Evolutionary conservation across 1,284 basidiomycete genomes (phyloP).

Genomic region (Ganoderma resinaceum): DNA sequence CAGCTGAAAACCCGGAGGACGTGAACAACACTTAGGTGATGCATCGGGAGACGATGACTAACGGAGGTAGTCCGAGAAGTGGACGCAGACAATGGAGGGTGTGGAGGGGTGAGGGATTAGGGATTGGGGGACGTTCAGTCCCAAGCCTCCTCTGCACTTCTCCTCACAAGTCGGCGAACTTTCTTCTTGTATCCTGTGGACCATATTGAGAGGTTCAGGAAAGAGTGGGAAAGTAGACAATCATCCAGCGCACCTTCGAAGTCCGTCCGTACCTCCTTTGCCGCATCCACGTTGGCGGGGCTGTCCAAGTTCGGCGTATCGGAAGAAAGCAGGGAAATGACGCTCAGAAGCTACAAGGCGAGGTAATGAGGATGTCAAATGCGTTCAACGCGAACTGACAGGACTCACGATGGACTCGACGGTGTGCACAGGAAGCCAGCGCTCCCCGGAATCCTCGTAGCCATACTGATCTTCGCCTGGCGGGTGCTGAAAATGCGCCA

Average conservation of each 20-base stretch:
- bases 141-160: slow-evolving; percentile 87
- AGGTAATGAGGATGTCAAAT: not conserved
- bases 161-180: slow-evolving; percentile 85
- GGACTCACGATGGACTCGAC: slow-evolving; percentile 94
- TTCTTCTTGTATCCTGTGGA: slow-evolving; percentile 86
- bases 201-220: not conserved
- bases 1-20: slow-evolving; percentile 23
- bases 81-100: slow-evolving; percentile 4
- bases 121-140: slow-evolving; percentile 49
- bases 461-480: slow-evolving; percentile 98
- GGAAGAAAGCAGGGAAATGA: slow-evolving; percentile 94
- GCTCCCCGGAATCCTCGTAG: slow-evolving; percentile 96
- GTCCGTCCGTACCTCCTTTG: slow-evolving; percentile 87
- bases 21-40: slow-evolving; percentile 8
- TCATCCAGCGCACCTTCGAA: slow-evolving; percentile 57
- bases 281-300: slow-evolving; percentile 97
- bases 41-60: slow-evolving; percentile 19
- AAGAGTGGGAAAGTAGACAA: not conserved
- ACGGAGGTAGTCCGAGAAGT: slow-evolving; percentile 16
- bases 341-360: slow-evolving; percentile 82
- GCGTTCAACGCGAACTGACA: slow-evolving; percentile 15
- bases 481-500: slow-evolving; percentile 69
- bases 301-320: slow-evolving; percentile 94
- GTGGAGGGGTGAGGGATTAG: not conserved
- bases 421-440: slow-evolving; percentile 98